These are phyloP conservation scores for Rhodotorula sp. DNA, from an alignment of 1,284 basidiomycete genomes.

Conservation along the genomic window DNA sequence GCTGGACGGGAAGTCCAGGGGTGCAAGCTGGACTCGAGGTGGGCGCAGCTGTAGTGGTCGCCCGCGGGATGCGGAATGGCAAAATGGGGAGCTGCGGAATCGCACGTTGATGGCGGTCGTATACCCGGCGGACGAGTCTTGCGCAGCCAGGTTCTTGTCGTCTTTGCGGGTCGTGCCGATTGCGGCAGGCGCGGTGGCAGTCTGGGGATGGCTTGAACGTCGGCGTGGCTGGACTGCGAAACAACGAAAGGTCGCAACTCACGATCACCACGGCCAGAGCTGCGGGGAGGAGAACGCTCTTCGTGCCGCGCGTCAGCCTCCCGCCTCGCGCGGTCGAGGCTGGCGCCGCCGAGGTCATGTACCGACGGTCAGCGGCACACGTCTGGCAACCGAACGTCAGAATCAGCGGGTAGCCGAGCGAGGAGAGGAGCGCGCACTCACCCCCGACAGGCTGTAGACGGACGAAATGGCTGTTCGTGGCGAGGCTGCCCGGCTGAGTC, in stretches of 20 bases:
- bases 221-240: neutral
- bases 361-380: neutral
- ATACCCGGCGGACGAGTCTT: slow-evolving; percentile 2
- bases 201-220: neutral
- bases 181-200: slow-evolving; percentile 15
- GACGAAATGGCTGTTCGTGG: neutral
- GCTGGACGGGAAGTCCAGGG: neutral
- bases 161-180: slow-evolving; percentile 5
- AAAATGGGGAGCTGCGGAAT: neutral
- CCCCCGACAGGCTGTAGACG: neutral
- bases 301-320: neutral
- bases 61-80: no score
- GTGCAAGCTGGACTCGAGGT: neutral
- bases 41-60: no score
- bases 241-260: neutral
- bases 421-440: neutral
- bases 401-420: neutral
- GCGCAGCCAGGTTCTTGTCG: neutral
- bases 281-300: neutral
- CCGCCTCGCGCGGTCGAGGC: neutral
- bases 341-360: neutral
- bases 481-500: neutral
- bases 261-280: neutral
- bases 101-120: slow-evolving; percentile 18
- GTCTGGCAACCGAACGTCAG: no score